A percentile compares a stretch with the other conserved stretches of the same genome.
phyloP scores from a whole-genome alignment of 768 basidiomycete species.

The Kwoniella pini region DNA sequence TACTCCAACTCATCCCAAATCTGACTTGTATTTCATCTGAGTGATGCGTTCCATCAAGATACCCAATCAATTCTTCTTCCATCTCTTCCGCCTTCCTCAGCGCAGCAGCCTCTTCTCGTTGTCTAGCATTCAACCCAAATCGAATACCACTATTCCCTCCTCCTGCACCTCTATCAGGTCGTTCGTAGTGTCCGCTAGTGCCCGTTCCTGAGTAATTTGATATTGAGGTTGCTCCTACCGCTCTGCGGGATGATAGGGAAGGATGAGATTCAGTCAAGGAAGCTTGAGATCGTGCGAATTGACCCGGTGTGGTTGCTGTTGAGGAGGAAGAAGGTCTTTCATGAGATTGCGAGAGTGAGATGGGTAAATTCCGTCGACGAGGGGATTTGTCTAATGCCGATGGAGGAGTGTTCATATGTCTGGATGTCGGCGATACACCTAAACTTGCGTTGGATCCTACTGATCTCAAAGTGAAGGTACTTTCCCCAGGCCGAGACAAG shows the following conservation, averaged over 20 bases:
- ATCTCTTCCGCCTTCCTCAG: slow-evolving; percentile 22
- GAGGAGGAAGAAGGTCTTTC: not conserved
- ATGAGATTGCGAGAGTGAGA: not conserved
- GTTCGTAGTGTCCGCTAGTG: not conserved
- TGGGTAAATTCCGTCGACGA: not conserved
- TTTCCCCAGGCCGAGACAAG: slow-evolving; percentile 51
- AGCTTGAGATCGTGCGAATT: slow-evolving; percentile 19
- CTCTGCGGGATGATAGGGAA: slow-evolving; percentile 16
- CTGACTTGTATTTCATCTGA: slow-evolving; percentile 83
- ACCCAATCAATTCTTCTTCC: slow-evolving; percentile 50
- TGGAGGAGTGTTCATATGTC: slow-evolving; percentile 26
- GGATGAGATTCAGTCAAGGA: slow-evolving; percentile 24
- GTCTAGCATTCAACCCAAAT: slow-evolving; percentile 13
- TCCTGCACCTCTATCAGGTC: not conserved
- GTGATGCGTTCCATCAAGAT: slow-evolving; percentile 87
- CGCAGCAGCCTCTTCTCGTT: slow-evolving; percentile 22
- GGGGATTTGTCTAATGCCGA: slow-evolving; percentile 16
- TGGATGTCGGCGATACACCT: slow-evolving; percentile 33
- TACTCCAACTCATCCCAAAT: slow-evolving; percentile 81
- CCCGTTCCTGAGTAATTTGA: slow-evolving; percentile 8
- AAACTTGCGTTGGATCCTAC: slow-evolving; percentile 35
- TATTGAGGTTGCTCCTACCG: slow-evolving; percentile 6
- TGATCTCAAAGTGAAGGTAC: slow-evolving; percentile 43
- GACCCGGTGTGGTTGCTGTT: slow-evolving; percentile 4
- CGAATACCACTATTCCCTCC: slow-evolving; percentile 18